phyloP scores from a whole-genome alignment of 345 rosid species.

The Salix arbutifolia region DNA sequence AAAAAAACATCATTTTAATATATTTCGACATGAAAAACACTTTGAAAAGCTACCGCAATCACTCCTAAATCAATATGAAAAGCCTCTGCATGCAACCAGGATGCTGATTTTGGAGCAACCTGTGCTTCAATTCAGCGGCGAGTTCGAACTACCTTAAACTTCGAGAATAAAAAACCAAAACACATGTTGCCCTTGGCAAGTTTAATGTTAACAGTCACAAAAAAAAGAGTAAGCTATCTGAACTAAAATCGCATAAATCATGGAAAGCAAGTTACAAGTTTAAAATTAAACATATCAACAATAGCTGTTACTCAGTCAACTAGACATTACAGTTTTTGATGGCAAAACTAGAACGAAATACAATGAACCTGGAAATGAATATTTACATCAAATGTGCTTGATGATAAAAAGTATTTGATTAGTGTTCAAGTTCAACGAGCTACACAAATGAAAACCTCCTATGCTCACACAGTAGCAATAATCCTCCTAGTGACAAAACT shows the following conservation, averaged over 20 bases:
- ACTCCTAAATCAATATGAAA: no score
- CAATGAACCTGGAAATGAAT: neutral
- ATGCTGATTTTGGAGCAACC: neutral
- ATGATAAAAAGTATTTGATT: conserved; percentile 1
- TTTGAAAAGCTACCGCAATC: no score
- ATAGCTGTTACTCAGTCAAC: neutral
- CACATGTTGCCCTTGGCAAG: neutral
- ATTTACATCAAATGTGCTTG: conserved; percentile 26
- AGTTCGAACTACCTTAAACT: neutral
- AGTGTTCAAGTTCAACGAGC: neutral
- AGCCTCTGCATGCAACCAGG: neutral
- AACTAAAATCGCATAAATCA: no score
- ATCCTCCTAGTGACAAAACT: conserved; percentile 25
- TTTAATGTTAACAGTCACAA: neutral
- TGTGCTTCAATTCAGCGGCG: neutral
- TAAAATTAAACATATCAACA: neutral
- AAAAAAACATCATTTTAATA: no score
- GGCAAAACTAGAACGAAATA: neutral
- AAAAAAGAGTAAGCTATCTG: no score
- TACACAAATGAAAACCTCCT: neutral
- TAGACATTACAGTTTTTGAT: neutral
- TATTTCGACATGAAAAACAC: no score
- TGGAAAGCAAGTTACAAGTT: neutral
- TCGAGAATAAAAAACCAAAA: neutral
- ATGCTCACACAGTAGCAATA: conserved; percentile 1